phyloP scores from a whole-genome alignment of 306 rosid genomes.

The Oemleria cerasiformis region DNA sequence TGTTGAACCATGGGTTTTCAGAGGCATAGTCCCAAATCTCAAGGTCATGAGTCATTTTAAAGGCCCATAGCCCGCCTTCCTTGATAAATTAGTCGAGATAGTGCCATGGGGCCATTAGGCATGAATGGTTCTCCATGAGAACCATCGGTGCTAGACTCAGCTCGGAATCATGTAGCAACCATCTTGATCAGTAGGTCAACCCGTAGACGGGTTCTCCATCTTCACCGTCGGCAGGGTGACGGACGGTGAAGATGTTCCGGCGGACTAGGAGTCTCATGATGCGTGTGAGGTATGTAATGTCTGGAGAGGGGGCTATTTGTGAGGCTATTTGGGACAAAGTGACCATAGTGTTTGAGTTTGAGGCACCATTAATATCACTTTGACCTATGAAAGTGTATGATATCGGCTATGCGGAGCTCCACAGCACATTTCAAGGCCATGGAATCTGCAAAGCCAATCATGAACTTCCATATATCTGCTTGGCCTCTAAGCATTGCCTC shows the following conservation, averaged over 20 bases:
- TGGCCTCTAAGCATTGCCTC: constrained; percentile 35
- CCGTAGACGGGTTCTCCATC: constrained; percentile 25
- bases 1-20: constrained; percentile 26
- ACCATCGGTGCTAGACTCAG: constrained; percentile 26
- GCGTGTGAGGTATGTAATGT: constrained; percentile 32
- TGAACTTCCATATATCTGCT: constrained; percentile 40
- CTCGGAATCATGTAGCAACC: constrained; percentile 29
- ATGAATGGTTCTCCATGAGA: constrained; percentile 20
- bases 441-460: constrained; percentile 37
- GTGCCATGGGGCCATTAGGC: constrained; percentile 27
- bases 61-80: constrained; percentile 22
- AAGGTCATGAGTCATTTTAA: constrained; percentile 27
- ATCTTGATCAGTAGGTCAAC: constrained; percentile 20
- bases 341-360: constrained; percentile 13
- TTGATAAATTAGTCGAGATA: constrained; percentile 27
- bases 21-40: constrained; percentile 34
- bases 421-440: constrained; percentile 44
- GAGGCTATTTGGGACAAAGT: constrained; percentile 32
- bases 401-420: constrained; percentile 41
- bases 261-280: constrained; percentile 37
- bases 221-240: constrained; percentile 5
- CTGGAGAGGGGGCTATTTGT: constrained; percentile 18
- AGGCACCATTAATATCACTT: not conserved
- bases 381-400: constrained; percentile 28
- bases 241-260: constrained; percentile 29